phyloP scores from a whole-genome alignment of 2,329 filamentous ascomycete genomes.

The Phialemoniopsis sp. region DNA sequence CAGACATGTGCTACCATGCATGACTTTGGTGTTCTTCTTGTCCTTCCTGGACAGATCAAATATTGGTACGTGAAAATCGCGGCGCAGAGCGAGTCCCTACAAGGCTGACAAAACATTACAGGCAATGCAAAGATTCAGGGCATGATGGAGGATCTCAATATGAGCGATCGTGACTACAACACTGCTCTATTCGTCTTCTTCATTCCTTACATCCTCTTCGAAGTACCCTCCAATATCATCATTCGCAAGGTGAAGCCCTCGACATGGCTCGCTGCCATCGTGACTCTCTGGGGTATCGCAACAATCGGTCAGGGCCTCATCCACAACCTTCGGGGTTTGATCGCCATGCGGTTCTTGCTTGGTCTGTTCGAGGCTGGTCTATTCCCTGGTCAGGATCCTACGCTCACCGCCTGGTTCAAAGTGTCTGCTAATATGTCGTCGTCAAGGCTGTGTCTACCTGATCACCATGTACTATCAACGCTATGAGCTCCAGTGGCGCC shows the following conservation, averaged over 20 bases:
- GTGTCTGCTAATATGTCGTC: too few relatives aligned
- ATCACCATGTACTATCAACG: constrained; percentile 18
- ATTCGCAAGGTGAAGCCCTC: constrained; percentile 31
- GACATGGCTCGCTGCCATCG: constrained; percentile 29
- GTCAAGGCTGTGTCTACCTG: neutral
- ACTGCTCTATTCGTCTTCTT: too few relatives aligned
- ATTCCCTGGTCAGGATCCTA: constrained; percentile 47
- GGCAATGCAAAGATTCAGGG: too few relatives aligned
- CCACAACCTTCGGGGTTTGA: constrained; percentile 47
- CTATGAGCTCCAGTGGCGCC: constrained; percentile 7
- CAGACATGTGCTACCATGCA: too few relatives aligned
- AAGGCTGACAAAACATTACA: too few relatives aligned
- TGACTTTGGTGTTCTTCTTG: too few relatives aligned
- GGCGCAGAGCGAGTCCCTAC: too few relatives aligned
- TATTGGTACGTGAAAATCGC: too few relatives aligned
- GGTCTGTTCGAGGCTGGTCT: constrained; percentile 56
- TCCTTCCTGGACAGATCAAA: too few relatives aligned
- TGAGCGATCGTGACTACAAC: too few relatives aligned
- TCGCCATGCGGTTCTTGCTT: constrained; percentile 53
- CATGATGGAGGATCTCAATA: too few relatives aligned
- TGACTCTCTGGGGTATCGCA: constrained; percentile 39
- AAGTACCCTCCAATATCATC: constrained; percentile 37
- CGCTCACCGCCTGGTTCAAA: constrained; percentile 43
- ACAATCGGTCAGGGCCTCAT: constrained; percentile 48
- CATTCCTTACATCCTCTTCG: constrained; percentile 24